These are phyloP conservation scores for Cercospora sp. DNA, from an alignment of 2,329 filamentous ascomycete genomes.

Conservation along the genomic window DNA sequence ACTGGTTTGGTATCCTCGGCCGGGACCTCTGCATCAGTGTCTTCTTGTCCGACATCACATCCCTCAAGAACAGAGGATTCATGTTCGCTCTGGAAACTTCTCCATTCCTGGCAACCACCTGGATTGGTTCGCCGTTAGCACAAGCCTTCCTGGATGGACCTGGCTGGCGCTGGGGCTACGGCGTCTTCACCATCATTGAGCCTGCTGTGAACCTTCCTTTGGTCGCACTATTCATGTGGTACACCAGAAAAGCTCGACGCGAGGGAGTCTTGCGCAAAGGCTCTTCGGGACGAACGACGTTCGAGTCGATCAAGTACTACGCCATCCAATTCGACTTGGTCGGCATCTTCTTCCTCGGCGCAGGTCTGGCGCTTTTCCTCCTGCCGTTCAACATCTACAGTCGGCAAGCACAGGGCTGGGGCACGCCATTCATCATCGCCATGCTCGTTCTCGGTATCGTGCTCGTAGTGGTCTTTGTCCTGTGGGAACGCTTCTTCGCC, in stretches of 20 bases:
- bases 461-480: slow-evolving; percentile 40
- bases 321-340: slow-evolving; percentile 9
- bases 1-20: slow-evolving; percentile 44
- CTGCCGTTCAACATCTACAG: slow-evolving; percentile 61
- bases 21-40: slow-evolving; percentile 63
- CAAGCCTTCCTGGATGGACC: slow-evolving; percentile 1
- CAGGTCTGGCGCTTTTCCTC: slow-evolving; percentile 62
- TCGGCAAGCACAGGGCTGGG: slow-evolving; percentile 37
- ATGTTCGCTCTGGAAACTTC: slow-evolving; percentile 63
- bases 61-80: slow-evolving; percentile 64
- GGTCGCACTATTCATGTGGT: slow-evolving; percentile 2
- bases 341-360: slow-evolving; percentile 54
- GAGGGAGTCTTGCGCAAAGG: not conserved
- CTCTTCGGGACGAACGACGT: not conserved
- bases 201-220: slow-evolving; percentile 41
- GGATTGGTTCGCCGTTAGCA: slow-evolving; percentile 9
- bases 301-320: slow-evolving; percentile 8
- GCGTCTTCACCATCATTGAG: slow-evolving; percentile 35
- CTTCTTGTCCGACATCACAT: slow-evolving; percentile 67
- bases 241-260: not conserved
- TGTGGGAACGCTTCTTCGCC: slow-evolving; percentile 45
- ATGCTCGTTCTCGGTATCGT: slow-evolving; percentile 44
- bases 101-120: slow-evolving; percentile 61
- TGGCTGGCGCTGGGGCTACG: slow-evolving; percentile 12
- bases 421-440: slow-evolving; percentile 41